These are phyloP conservation scores for Termitomyces sp. DNA, from an alignment of 768 basidiomycete species.

Conservation along the genomic window DNA sequence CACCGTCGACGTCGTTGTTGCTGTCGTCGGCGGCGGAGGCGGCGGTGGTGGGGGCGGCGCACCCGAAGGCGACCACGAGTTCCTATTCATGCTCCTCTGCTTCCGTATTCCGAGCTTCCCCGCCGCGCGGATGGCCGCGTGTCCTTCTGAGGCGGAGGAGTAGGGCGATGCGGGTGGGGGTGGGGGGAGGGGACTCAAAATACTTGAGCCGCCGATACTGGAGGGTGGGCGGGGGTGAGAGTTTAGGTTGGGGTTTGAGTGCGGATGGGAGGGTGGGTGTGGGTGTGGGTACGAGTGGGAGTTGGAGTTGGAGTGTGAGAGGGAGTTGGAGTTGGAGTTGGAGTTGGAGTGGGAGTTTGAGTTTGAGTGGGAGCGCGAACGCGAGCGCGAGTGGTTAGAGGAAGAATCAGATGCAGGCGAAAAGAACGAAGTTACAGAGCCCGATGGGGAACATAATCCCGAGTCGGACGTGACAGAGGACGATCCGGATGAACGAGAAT, in stretches of 20 bases:
- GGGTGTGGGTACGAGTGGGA: neutral
- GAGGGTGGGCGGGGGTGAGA: conserved; percentile 9
- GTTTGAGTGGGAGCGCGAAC: neutral
- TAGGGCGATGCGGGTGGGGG: conserved; percentile 4
- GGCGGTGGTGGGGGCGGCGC: conserved; percentile 1
- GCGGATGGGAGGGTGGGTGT: neutral
- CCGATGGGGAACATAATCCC: conserved; percentile 22
- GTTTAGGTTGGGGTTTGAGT: conserved; percentile 6
- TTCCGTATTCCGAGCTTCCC: conserved; percentile 44
- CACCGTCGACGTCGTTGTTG: neutral
- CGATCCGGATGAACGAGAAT: conserved; percentile 22
- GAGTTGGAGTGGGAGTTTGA: neutral
- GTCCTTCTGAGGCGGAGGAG: conserved; percentile 16
- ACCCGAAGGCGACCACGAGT: conserved; percentile 42
- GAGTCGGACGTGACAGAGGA: conserved; percentile 22
- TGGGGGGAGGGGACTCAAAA: conserved; percentile 13
- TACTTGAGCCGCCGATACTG: conserved; percentile 18
- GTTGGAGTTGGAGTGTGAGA: neutral
- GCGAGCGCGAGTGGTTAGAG: neutral
- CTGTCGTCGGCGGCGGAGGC: neutral
- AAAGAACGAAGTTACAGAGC: conserved; percentile 25
- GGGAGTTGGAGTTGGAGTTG: conserved; percentile 6
- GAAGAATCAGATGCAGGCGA: conserved; percentile 26
- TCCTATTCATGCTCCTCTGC: conserved; percentile 43
- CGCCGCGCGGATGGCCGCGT: conserved; percentile 49